Conservation (phyloP, 2,329 filamentous ascomycete species). For the Gyromitra esculenta region DNA sequence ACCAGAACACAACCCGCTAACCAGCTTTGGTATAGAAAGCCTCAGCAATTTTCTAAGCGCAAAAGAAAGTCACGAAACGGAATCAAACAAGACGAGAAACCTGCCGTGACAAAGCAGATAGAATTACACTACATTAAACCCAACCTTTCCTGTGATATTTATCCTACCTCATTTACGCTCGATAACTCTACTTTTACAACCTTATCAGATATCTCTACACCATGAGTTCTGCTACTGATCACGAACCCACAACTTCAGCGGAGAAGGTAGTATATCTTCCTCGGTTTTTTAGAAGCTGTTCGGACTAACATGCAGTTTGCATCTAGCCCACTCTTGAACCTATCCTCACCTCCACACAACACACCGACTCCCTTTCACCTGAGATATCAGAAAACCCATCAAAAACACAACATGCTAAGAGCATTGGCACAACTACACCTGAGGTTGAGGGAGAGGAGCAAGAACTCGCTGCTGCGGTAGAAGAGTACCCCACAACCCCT, state of each 20-base stretch:
- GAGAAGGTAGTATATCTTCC: constrained; percentile 34
- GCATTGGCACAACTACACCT: constrained; percentile 49
- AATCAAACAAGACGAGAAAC: constrained; percentile 36
- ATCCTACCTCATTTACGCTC: constrained; percentile 24
- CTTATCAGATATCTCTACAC: constrained; percentile 10
- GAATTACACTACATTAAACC: constrained; percentile 23
- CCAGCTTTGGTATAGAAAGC: constrained; percentile 27
- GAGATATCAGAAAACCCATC: constrained; percentile 34
- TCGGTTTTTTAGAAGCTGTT: not conserved
- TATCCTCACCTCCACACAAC: constrained; percentile 40
- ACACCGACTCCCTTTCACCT: constrained; percentile 36
- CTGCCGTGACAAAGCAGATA: constrained; percentile 27
- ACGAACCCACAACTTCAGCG: constrained; percentile 26
- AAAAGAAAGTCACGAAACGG: constrained; percentile 29
- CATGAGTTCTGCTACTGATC: constrained; percentile 43
- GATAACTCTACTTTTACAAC: constrained; percentile 5
- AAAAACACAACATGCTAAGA: constrained; percentile 48
- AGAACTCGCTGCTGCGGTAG: constrained; percentile 37
- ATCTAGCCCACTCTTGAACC: constrained; percentile 46
- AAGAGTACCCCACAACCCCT: constrained; percentile 50
- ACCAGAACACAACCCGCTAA: constrained; percentile 27
- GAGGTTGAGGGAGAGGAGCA: constrained; percentile 51
- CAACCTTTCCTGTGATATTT: constrained; percentile 31
- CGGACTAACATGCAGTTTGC: constrained; percentile 29
- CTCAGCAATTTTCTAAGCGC: constrained; percentile 10